These are phyloP conservation scores for Kluyveromyces siamensis DNA, from an alignment of 805 yeast genomes.

Conservation along the genomic window DNA sequence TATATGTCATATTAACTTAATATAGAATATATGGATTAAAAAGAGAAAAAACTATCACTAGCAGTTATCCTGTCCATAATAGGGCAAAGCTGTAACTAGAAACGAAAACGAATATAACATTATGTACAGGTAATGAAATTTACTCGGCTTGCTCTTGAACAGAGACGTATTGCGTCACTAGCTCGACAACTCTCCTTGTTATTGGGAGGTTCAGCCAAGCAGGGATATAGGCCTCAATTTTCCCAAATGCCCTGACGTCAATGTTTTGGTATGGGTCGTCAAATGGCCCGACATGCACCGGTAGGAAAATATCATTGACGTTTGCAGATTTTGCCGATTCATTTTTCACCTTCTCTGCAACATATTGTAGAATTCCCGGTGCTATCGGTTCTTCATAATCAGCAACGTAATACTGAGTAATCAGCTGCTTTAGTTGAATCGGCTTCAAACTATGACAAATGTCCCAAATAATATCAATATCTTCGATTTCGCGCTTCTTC, in stretches of 20 bases:
- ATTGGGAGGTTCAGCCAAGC: slow-evolving; percentile 87
- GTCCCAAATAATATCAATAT: slow-evolving; percentile 85
- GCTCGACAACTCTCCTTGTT: slow-evolving; percentile 79
- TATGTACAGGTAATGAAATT: slow-evolving; percentile 6
- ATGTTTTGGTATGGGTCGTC: slow-evolving; percentile 77
- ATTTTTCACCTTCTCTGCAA: slow-evolving; percentile 72
- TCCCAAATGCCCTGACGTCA: slow-evolving; percentile 65
- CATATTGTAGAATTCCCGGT: slow-evolving; percentile 66
- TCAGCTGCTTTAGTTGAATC: slow-evolving; percentile 87
- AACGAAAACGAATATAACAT: slow-evolving; percentile 1
- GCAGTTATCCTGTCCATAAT: background rate
- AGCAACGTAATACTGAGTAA: slow-evolving; percentile 81
- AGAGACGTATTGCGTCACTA: slow-evolving; percentile 75
- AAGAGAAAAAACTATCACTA: background rate
- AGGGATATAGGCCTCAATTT: slow-evolving; percentile 88
- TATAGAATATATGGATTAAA: background rate
- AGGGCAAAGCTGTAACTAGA: background rate
- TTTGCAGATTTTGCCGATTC: slow-evolving; percentile 35
- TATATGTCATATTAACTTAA: background rate
- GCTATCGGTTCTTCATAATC: slow-evolving; percentile 93
- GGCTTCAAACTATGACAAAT: slow-evolving; percentile 92
- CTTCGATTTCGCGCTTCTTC: slow-evolving; percentile 80
- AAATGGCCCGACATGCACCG: slow-evolving; percentile 63
- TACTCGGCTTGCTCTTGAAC: slow-evolving; percentile 41
- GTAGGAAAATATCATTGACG: slow-evolving; percentile 56